phyloP scores from a whole-genome alignment of 768 basidiomycete species.

The Fomitopsis pulvina region DNA sequence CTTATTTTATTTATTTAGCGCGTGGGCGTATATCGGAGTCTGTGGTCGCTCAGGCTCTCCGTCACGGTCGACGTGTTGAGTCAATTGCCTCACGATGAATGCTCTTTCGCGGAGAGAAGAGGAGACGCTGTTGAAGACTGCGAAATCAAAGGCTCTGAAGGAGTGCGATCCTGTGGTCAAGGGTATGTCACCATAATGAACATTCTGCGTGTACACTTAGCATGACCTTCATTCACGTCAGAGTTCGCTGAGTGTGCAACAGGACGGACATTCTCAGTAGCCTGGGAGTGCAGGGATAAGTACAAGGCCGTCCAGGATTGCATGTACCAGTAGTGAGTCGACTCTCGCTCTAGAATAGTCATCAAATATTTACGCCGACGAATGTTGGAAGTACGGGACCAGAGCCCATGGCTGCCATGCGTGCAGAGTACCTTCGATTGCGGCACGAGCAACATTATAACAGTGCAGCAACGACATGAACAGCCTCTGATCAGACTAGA shows the following conservation, averaged over 20 bases:
- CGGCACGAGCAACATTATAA: conserved; percentile 33
- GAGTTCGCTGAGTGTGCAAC: conserved; percentile 82
- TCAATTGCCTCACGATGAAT: conserved; percentile 48
- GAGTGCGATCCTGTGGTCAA: conserved; percentile 74
- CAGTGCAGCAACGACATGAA: conserved; percentile 6
- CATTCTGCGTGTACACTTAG: too few relatives aligned
- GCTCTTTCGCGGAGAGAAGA: conserved; percentile 84
- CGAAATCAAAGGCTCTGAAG: conserved; percentile 71
- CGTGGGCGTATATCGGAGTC: too few relatives aligned
- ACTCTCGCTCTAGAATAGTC: too few relatives aligned
- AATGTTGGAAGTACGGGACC: conserved; percentile 52
- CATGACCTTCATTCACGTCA: conserved; percentile 22
- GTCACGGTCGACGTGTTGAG: too few relatives aligned
- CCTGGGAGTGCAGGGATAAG: conserved; percentile 74
- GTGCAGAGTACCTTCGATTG: conserved; percentile 66
- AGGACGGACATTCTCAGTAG: conserved; percentile 77
- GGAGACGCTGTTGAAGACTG: conserved; percentile 75
- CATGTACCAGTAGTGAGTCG: conserved; percentile 72
- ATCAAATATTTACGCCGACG: not conserved
- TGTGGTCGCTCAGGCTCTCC: too few relatives aligned
- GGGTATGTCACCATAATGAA: conserved; percentile 35
- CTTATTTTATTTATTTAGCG: too few relatives aligned
- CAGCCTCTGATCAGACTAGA: not conserved
- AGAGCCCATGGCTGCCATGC: conserved; percentile 66
- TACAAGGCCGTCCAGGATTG: conserved; percentile 70